These are phyloP conservation scores for Lumnitzera racemosa DNA, from an alignment of 345 rosid species.

Conservation along the genomic window DNA sequence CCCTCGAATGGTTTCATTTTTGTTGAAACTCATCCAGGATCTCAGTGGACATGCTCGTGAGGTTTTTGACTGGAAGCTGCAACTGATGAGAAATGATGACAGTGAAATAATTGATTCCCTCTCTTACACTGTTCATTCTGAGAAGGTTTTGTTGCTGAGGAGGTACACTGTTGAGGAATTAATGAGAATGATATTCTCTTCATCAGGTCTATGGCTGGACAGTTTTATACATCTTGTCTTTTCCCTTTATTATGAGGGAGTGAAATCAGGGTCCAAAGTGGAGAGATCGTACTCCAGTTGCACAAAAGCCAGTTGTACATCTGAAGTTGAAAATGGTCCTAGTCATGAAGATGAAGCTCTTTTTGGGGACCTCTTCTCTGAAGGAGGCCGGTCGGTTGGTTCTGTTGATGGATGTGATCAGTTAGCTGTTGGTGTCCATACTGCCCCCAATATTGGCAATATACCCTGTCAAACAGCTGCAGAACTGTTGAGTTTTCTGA, in stretches of 20 bases:
- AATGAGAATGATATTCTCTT: conserved; percentile 55
- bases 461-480: conserved; percentile 72
- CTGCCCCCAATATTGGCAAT: conserved; percentile 47
- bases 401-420: conserved; percentile 71
- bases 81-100: conserved; percentile 22
- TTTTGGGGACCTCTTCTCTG: conserved; percentile 91
- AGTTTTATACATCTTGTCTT: conserved; percentile 55
- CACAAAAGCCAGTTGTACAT: conserved; percentile 45
- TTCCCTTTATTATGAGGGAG: conserved; percentile 77
- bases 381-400: conserved; percentile 67
- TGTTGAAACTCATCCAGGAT: conserved; percentile 65
- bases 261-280: conserved; percentile 55
- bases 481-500: conserved; percentile 69
- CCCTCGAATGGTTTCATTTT: conserved; percentile 59
- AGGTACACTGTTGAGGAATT: conserved; percentile 53
- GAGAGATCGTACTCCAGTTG: conserved; percentile 57
- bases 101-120: conserved; percentile 29
- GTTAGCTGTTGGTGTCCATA: conserved; percentile 38
- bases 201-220: conserved; percentile 76
- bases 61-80: conserved; percentile 41
- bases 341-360: conserved; percentile 95
- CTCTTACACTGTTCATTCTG: conserved; percentile 41
- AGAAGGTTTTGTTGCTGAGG: conserved; percentile 59
- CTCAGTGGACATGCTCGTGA: conserved; percentile 49
- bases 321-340: conserved; percentile 66